Evolutionary conservation across 2,329 filamentous ascomycete species (phyloP).

Genomic region (Coniochaeta hoffmannii): DNA sequence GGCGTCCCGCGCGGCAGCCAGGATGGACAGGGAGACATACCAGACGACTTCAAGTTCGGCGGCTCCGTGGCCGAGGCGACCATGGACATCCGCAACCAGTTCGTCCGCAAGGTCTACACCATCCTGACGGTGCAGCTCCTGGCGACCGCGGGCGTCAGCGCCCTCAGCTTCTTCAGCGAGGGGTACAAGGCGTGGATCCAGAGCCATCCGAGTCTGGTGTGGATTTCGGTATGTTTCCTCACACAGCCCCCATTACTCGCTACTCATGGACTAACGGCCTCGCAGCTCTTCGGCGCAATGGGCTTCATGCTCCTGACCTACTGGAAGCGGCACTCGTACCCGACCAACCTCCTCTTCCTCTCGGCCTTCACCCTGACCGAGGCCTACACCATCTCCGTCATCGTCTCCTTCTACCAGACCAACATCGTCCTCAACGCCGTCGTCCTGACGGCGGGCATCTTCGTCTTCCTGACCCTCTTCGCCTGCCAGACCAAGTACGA

Average conservation of each 20-base stretch:
- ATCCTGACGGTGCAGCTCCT: conserved; percentile 95
- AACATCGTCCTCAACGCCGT: conserved; percentile 84
- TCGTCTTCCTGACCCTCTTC: conserved; percentile 74
- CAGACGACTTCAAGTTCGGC: conserved; percentile 98
- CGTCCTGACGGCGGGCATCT: conserved; percentile 77
- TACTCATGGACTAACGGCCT: conserved; percentile 10
- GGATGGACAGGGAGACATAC: conserved; percentile 89
- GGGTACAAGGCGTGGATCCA: conserved; percentile 85
- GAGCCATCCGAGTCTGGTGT: conserved; percentile 74
- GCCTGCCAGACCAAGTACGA: conserved; percentile 98
- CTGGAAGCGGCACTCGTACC: conserved; percentile 95
- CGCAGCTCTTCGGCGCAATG: conserved; percentile 68
- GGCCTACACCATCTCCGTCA: conserved; percentile 87
- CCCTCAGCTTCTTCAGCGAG: conserved; percentile 75
- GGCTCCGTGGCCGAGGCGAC: conserved; percentile 90
- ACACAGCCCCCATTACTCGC: background rate
- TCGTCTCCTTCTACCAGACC: conserved; percentile 83
- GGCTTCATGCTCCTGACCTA: conserved; percentile 81
- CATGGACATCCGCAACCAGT: conserved; percentile 93
- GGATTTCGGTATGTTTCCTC: conserved; percentile 55
- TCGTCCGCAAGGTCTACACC: conserved; percentile 94
- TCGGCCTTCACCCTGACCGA: conserved; percentile 84
- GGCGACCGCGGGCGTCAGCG: conserved; percentile 71
- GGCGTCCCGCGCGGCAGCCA: conserved; percentile 69
- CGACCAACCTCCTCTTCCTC: conserved; percentile 90